Conservation (phyloP, 2,329 filamentous ascomycete genomes). For the Diaporthe nobilis region DNA sequence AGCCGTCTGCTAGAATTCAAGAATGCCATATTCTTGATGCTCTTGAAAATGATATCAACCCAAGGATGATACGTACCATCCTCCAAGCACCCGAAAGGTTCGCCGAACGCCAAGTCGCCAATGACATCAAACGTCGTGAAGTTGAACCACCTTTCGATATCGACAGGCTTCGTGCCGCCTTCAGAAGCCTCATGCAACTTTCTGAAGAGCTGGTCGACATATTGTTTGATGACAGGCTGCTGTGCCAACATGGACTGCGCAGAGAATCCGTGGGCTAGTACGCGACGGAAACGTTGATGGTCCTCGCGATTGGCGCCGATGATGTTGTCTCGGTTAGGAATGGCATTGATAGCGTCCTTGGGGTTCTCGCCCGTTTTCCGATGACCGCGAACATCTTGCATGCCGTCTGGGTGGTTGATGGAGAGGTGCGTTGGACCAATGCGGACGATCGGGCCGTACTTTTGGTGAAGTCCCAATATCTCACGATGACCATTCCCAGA, state of each 20-base stretch:
- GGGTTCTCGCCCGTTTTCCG: slow-evolving; percentile 22
- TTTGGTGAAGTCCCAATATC: slow-evolving; percentile 17
- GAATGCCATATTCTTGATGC: slow-evolving; percentile 37
- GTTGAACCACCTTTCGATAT: slow-evolving; percentile 53
- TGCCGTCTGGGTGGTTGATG: slow-evolving; percentile 17
- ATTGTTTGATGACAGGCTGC: slow-evolving; percentile 19
- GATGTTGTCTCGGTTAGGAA: slow-evolving; percentile 11
- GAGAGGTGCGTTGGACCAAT: slow-evolving; percentile 24
- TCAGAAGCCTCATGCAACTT: slow-evolving; percentile 33
- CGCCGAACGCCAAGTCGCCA: slow-evolving; percentile 55
- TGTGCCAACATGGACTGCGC: slow-evolving; percentile 21
- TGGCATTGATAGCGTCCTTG: slow-evolving; percentile 10
- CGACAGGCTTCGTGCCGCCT: slow-evolving; percentile 43
- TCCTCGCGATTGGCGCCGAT: slow-evolving; percentile 5
- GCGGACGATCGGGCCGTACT: slow-evolving; percentile 35
- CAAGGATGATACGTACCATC: slow-evolving; percentile 48
- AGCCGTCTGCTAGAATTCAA: slow-evolving; percentile 16
- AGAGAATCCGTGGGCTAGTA: slow-evolving; percentile 30
- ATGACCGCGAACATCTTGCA: slow-evolving; percentile 20
- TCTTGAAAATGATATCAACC: slow-evolving; percentile 42
- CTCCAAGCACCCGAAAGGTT: slow-evolving; percentile 55
- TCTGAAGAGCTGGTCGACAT: slow-evolving; percentile 6
- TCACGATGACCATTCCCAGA: slow-evolving; percentile 28
- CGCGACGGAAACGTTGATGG: slow-evolving; percentile 26
- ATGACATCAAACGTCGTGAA: slow-evolving; percentile 54